phyloP scores from a whole-genome alignment of 768 basidiomycete genomes.

The Clitopilus hobsonii region DNA sequence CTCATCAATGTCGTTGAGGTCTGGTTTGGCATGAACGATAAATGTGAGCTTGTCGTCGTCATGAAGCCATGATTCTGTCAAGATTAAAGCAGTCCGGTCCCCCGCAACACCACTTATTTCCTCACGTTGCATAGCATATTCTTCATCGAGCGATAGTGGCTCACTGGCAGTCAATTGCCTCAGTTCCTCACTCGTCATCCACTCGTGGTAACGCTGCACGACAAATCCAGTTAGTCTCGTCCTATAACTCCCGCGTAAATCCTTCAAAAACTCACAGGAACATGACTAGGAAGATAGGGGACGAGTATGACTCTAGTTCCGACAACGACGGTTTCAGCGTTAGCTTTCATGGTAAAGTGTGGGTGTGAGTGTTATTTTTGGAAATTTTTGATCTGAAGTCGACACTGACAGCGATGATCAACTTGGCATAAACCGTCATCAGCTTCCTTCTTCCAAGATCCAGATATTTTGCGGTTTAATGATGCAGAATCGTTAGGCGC shows the following conservation, averaged over 20 bases:
- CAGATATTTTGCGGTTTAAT: too few species aligned
- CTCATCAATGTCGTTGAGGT: slow-evolving; percentile 4
- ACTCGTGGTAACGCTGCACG: slow-evolving; percentile 75
- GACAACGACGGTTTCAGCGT: slow-evolving; percentile 60
- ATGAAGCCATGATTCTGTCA: slow-evolving; percentile 73
- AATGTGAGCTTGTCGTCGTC: slow-evolving; percentile 93
- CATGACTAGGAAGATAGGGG: slow-evolving; percentile 66
- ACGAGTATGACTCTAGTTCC: slow-evolving; percentile 71
- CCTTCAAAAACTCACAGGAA: slow-evolving; percentile 28
- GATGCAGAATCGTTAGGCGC: too few species aligned
- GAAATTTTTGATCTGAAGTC: not conserved
- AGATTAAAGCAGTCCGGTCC: not conserved
- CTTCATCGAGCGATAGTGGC: slow-evolving; percentile 72
- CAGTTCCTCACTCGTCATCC: slow-evolving; percentile 80
- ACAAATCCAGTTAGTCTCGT: not conserved
- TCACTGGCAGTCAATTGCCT: slow-evolving; percentile 81
- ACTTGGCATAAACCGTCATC: too few species aligned
- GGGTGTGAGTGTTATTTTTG: not conserved
- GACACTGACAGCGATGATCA: not conserved
- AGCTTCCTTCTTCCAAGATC: too few species aligned
- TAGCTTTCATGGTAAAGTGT: slow-evolving; percentile 50
- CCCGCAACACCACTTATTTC: slow-evolving; percentile 5
- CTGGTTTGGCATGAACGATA: slow-evolving; percentile 63
- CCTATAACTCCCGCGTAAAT: not conserved
- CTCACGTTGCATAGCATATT: slow-evolving; percentile 87